Percentiles rank a stretch among this genome's conserved stretches.
Evolutionary conservation across 2,329 filamentous ascomycete species (phyloP).

Genomic region (Anthostomella pinea): DNA sequence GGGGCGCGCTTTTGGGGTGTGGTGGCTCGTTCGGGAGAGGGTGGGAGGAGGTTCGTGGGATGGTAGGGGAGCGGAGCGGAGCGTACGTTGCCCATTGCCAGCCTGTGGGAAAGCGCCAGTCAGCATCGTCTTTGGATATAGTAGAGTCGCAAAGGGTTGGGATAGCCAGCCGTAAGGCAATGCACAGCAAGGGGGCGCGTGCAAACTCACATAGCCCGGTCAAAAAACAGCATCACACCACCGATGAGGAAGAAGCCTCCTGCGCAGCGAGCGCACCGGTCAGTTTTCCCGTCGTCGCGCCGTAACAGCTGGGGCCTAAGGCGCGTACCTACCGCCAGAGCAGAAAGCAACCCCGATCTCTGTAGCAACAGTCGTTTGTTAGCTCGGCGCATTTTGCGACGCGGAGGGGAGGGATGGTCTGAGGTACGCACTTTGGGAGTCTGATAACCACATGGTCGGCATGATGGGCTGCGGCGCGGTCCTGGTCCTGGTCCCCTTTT

Average conservation of each 20-base stretch:
- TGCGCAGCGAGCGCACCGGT: conserved; percentile 35
- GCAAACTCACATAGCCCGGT: conserved; percentile 82
- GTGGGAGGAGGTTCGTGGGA: conserved; percentile 8
- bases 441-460: conserved; percentile 94
- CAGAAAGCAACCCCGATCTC: conserved; percentile 98
- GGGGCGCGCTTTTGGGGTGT: background rate
- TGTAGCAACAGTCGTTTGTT: conserved; percentile 35
- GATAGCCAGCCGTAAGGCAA: conserved; percentile 4
- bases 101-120: conserved; percentile 47
- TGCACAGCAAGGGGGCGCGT: no score
- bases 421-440: conserved; percentile 77
- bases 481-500: conserved; percentile 2
- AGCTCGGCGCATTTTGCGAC: conserved; percentile 6
- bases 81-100: conserved; percentile 93
- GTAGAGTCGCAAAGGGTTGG: background rate
- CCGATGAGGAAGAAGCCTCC: conserved; percentile 93
- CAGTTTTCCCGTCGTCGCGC: no score
- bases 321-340: conserved; percentile 77
- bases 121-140: conserved; percentile 15
- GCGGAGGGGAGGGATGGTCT: background rate
- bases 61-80: conserved; percentile 11
- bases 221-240: conserved; percentile 96
- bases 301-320: no score
- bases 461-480: conserved; percentile 45
- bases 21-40: conserved; percentile 1